These are phyloP conservation scores for Massariosphaeria phaeospora DNA, from an alignment of 495 filamentous ascomycete species.

Conservation along the genomic window DNA sequence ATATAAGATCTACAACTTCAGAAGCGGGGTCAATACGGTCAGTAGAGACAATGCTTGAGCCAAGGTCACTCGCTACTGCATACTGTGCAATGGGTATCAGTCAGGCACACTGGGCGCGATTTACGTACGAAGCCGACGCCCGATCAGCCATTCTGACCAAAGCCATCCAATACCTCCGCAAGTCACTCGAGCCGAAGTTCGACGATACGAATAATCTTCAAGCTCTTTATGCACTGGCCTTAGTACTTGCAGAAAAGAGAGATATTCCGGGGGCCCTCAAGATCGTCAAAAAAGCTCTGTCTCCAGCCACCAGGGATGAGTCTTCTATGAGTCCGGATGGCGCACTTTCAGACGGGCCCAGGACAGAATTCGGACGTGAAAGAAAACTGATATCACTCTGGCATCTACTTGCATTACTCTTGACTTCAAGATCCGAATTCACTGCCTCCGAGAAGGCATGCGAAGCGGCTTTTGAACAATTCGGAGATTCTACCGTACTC, in stretches of 20 bases:
- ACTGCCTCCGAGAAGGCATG: constrained; percentile 71
- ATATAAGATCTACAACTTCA: constrained; percentile 25
- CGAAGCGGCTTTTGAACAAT: constrained; percentile 85
- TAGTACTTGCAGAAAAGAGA: constrained; percentile 73
- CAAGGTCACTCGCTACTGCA: constrained; percentile 56
- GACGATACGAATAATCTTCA: constrained; percentile 59
- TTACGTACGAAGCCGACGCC: constrained; percentile 65
- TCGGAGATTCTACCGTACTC: constrained; percentile 43
- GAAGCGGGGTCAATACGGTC: constrained; percentile 8
- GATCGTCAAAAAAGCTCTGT: constrained; percentile 61
- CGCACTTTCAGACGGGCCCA: constrained; percentile 39
- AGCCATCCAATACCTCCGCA: constrained; percentile 68
- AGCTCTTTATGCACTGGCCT: constrained; percentile 71
- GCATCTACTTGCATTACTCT: constrained; percentile 79
- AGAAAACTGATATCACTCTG: constrained; percentile 63
- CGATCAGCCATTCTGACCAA: constrained; percentile 64
- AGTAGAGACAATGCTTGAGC: constrained; percentile 40
- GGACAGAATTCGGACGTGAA: constrained; percentile 41
- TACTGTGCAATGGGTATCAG: constrained; percentile 79
- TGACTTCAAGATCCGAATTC: constrained; percentile 84
- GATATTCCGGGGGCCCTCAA: constrained; percentile 73
- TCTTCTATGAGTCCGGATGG: constrained; percentile 33
- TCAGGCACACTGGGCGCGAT: constrained; percentile 76
- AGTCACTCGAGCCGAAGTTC: constrained; percentile 60
- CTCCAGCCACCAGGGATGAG: constrained; percentile 28